Conservation (phyloP, 129 eudicot species). For the Flaveria bidentis region DNA sequence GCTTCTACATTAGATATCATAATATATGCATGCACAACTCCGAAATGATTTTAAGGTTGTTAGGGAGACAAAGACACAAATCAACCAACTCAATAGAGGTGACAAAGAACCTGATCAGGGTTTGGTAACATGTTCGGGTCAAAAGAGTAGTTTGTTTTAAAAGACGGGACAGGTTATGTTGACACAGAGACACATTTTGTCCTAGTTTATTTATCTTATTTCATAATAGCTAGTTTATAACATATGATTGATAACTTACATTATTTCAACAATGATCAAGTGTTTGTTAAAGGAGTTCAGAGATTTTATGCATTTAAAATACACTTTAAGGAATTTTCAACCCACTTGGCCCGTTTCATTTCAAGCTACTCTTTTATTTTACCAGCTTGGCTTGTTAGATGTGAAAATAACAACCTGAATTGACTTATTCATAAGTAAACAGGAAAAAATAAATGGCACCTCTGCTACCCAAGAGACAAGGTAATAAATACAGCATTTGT, state of each 20-base stretch:
- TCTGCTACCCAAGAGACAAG: slow-evolving; percentile 10
- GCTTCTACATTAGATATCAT: slow-evolving; percentile 12
- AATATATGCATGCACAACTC: not conserved
- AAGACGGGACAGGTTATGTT: not conserved
- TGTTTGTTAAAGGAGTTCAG: not conserved
- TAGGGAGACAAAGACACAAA: not conserved
- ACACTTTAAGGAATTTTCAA: not conserved
- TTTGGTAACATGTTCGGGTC: not conserved
- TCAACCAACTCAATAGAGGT: slow-evolving; percentile 9
- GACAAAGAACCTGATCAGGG: not conserved
- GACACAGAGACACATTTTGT: not conserved
- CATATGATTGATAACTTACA: not conserved
- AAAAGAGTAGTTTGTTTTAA: not conserved
- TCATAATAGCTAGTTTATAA: not conserved
- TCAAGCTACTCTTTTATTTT: not conserved
- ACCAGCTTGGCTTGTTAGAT: not conserved
- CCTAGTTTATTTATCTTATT: not conserved
- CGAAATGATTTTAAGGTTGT: not conserved
- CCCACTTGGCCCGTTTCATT: not conserved
- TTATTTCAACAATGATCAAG: not conserved
- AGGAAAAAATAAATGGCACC: not conserved
- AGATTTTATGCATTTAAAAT: not conserved
- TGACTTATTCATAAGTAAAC: not conserved
- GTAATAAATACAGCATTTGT: not conserved
- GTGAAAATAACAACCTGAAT: not conserved